Base-by-base conservation (phyloP, 768 basidiomycete genomes). In the Kwoniella sp. region DNA sequence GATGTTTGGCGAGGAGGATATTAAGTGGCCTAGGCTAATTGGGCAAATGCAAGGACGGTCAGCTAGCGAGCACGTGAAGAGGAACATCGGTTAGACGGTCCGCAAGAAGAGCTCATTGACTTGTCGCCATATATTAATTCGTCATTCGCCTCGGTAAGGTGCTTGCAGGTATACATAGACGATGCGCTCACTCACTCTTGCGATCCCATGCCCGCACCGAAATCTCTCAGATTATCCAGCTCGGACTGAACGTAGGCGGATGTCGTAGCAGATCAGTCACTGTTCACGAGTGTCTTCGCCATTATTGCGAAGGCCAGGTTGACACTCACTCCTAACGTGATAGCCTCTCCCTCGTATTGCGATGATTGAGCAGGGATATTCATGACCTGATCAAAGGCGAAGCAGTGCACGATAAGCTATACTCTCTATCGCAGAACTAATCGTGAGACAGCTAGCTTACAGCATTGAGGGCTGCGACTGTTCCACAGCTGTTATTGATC, bases 401-500 rank as follows among this genome's bases (percentile, higher is more conserved):
- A 45, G 11, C n/a, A n/a, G n/a, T n/a, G n/a, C n/a, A n/a, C 25
- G 15, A 54, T 41, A 2, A 51, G 50, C 22, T 51, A 51, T 4
- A 25, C 28, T 22, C 22, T 31, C 41, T 41, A 12, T 34, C 13
- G 22, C 34, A 13, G n/a, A n/a, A n/a, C n/a, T n/a, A n/a, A n/a
- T n/a, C n/a, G n/a, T n/a, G n/a, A n/a, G n/a, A n/a, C n/a, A n/a
- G n/a, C n/a, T 15, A 64, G 37, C 71, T 61, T 31, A 95, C 85
- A 29, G 91, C 92, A 76, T 97, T 96, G 65, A 96, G 82, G 34
- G 95, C 92, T 4, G 93, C 94, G 31, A 96, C 83, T n/a, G 93
- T 95, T 17, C 92, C 95, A 73, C 95, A 99, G 3, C 93, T 92
- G 72, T 98, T 99, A 82, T 94, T 93, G 71, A 96, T 92, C 56